phyloP scores from a whole-genome alignment of 2,329 filamentous ascomycete genomes.

The Ceratocystis harringtonii region DNA sequence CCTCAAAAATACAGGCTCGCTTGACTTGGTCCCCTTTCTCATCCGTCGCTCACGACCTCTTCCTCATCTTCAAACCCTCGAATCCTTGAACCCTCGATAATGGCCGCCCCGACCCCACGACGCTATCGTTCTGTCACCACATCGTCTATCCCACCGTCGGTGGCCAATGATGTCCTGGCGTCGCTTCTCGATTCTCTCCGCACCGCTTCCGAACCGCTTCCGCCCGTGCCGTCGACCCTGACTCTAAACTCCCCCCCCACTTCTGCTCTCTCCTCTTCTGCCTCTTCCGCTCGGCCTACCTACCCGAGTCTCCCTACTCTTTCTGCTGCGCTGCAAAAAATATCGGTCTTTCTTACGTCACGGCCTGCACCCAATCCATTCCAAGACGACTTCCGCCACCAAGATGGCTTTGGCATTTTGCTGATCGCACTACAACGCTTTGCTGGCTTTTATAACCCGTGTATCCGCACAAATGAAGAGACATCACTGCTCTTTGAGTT shows the following conservation, averaged over 20 bases:
- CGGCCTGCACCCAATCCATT: conserved; percentile 32
- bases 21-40: background rate
- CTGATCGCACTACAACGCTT: conserved; percentile 55
- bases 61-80: background rate
- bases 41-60: background rate
- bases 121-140: conserved; percentile 52
- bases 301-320: conserved; percentile 37
- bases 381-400: conserved; percentile 71
- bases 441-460: conserved; percentile 61
- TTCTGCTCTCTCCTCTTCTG: conserved; percentile 22
- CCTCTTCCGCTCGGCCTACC: background rate
- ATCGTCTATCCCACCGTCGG: conserved; percentile 40
- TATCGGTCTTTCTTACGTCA: conserved; percentile 47
- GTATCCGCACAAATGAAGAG: conserved; percentile 44
- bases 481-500: conserved; percentile 52
- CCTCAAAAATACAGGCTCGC: background rate
- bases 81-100: background rate
- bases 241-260: background rate
- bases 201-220: conserved; percentile 24
- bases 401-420: conserved; percentile 62
- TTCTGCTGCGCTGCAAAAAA: conserved; percentile 43
- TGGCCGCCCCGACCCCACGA: conserved; percentile 27
- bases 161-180: conserved; percentile 45
- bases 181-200: conserved; percentile 36
- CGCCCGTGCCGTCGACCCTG: background rate